Evolutionary conservation across 805 yeast species (phyloP).

Genomic region (Cyberlindnera mrakii): DNA sequence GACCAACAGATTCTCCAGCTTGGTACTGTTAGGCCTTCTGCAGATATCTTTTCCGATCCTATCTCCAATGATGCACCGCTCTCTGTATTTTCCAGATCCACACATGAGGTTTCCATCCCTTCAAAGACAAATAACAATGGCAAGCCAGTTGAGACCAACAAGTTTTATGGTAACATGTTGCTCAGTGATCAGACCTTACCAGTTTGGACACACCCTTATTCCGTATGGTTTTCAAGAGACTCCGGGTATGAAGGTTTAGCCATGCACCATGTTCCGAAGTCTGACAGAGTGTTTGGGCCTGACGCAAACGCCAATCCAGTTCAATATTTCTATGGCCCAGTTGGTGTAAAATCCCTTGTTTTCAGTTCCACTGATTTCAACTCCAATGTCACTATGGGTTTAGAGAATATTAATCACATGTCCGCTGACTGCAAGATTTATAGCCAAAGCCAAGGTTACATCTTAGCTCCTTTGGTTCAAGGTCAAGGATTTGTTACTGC

Average conservation of each 20-base stretch:
- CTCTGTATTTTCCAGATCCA: constrained; percentile 28
- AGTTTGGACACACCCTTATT: constrained; percentile 79
- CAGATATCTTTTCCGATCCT: constrained; percentile 35
- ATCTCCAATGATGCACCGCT: constrained; percentile 41
- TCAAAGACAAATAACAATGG: constrained; percentile 16
- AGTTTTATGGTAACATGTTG: constrained; percentile 69
- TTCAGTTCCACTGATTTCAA: constrained; percentile 40
- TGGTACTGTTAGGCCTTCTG: background rate
- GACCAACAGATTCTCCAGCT: constrained; percentile 2
- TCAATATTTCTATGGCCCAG: constrained; percentile 63
- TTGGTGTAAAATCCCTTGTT: constrained; percentile 55
- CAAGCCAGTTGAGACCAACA: constrained; percentile 63
- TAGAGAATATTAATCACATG: constrained; percentile 27
- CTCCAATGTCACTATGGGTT: constrained; percentile 21
- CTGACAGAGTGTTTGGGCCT: constrained; percentile 66
- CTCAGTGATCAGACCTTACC: constrained; percentile 63
- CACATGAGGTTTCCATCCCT: constrained; percentile 26
- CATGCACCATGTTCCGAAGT: constrained; percentile 51
- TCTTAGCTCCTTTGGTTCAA: constrained; percentile 60
- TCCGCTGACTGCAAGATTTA: constrained; percentile 27
- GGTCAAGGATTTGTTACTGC: constrained; percentile 83
- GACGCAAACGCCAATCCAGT: constrained; percentile 46
- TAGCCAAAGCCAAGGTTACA: constrained; percentile 29
- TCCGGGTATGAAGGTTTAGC: constrained; percentile 52
- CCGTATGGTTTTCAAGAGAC: constrained; percentile 59